Evolutionary conservation across 1,284 basidiomycete species (phyloP).

Genomic region (Fomitopsis palustris): DNA sequence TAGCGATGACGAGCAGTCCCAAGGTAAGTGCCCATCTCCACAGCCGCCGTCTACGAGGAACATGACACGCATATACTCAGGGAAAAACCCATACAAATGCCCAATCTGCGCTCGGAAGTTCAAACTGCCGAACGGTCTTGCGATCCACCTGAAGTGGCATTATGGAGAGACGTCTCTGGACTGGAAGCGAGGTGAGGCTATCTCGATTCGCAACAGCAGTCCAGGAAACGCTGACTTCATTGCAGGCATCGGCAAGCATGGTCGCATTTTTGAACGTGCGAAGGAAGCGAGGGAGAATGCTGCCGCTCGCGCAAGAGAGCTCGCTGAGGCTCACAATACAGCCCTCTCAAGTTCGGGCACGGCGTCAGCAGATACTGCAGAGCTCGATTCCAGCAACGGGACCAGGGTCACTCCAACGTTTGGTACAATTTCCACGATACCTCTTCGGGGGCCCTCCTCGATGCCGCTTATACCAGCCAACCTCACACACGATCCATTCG

Average conservation of each 20-base stretch:
- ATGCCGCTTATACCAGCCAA: background rate
- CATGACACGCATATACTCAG: background rate
- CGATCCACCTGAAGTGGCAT: constrained; percentile 32
- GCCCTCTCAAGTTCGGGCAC: background rate
- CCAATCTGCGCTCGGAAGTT: constrained; percentile 27
- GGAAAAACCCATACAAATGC: constrained; percentile 12
- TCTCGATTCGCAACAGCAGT: background rate
- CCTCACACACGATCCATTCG: background rate
- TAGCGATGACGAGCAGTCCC: background rate
- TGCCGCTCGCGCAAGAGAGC: background rate
- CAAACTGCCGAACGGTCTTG: constrained; percentile 25
- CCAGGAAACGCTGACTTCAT: background rate
- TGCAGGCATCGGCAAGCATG: constrained; percentile 12
- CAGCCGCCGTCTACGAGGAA: background rate
- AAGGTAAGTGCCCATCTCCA: background rate
- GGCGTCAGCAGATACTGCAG: background rate
- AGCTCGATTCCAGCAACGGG: background rate
- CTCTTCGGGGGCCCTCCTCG: background rate
- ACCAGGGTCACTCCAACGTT: background rate
- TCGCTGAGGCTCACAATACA: background rate
- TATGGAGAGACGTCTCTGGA: constrained; percentile 18
- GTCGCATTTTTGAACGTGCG: constrained; percentile 2
- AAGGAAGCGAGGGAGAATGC: background rate
- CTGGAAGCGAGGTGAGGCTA: constrained; percentile 17
- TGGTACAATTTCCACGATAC: background rate